Base-by-base conservation (phyloP, 2,329 filamentous ascomycete genomes). In the Scedosporium boydii region DNA sequence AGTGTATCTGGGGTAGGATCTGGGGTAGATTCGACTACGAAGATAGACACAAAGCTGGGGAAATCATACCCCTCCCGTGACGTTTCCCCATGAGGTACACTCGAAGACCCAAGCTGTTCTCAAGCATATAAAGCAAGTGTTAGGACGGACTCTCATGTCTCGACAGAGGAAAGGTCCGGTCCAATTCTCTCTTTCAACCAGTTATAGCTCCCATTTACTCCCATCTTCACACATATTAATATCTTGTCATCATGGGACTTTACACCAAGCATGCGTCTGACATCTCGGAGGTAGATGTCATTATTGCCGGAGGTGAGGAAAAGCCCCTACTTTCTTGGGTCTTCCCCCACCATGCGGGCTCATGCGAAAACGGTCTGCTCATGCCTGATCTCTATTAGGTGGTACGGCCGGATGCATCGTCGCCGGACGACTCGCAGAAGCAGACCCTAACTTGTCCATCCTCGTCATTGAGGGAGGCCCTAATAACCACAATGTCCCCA, bases 221-320 rank as follows among this genome's bases (percentile, higher is more conserved):
- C 2, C 12, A 18, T 48, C 44, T 48, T 21, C 21, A 12, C n/a
- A 3, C 44, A 18, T 48, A 18, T 3, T 7, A n/a, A 48, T 21
- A 5, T 14, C n/a, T 23, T 48, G 23, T 6, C 41, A 21, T 14
- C 57, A 67, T 68, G 69, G 69, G 69, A 59, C 41, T 68, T 6
- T 62, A 65, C 48, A 67, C 42, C 1, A 61, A 66, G 34, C 62
- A 69, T 6, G 65, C 68, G 0, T 70, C 72, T 7, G 67, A 69
- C 7, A 64, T 78, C 18, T 61, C 72, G 44, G 77, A 80, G 64
- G 77, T 82, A 7, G 81, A 83, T 65, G 74, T 83, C 51, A 79
- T 83, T 62, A 75, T 83, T 60, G 77, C 76, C 3, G 80, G 80
- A 66, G 78, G 77, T 76, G 69, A 51, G 68, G 64, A 14, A 12